These are phyloP conservation scores for Umbelopsis vinacea DNA, from an alignment of 192 early-diverging fungal genomes.

Conservation along the genomic window DNA sequence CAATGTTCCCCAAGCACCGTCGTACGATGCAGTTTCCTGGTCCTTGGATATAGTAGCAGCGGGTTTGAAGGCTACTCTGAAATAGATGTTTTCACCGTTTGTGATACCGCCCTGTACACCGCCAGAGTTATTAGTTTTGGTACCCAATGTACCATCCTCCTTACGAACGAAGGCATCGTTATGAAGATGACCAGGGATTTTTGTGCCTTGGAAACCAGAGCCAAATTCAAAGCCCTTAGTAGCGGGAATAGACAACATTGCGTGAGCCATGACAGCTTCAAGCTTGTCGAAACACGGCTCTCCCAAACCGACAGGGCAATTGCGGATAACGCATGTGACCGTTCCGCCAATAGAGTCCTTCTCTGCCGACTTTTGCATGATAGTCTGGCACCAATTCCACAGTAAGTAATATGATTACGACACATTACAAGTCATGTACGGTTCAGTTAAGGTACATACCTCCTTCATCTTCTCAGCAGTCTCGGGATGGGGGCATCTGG, in stretches of 20 bases:
- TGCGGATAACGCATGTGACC: conserved; percentile 95
- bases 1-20: conserved; percentile 78
- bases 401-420: no score
- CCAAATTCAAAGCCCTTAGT: conserved; percentile 99
- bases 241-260: conserved; percentile 98
- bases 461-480: conserved; percentile 80
- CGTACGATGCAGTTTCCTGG: conserved; percentile 88
- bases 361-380: conserved; percentile 76
- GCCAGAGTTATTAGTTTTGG: conserved; percentile 92
- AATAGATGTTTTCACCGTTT: conserved; percentile 96
- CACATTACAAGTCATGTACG: no score
- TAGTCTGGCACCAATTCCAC: conserved; percentile 51
- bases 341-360: conserved; percentile 95
- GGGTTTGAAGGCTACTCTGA: conserved; percentile 97
- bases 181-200: conserved; percentile 86
- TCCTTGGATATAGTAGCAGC: conserved; percentile 93
- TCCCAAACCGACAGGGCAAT: conserved; percentile 88
- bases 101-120: conserved; percentile 98
- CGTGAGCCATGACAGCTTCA: conserved; percentile 94
- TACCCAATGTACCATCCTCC: conserved; percentile 70
- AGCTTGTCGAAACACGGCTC: conserved; percentile 99
- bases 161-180: conserved; percentile 89
- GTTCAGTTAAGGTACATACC: conserved; percentile 43
- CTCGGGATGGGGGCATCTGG: conserved; percentile 86
- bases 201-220: conserved; percentile 88